Percentiles rank a stretch among this genome's conserved stretches.
Conservation (phyloP, 1,284 basidiomycete genomes). For the Sporisorium iseilematis-ciliati region DNA sequence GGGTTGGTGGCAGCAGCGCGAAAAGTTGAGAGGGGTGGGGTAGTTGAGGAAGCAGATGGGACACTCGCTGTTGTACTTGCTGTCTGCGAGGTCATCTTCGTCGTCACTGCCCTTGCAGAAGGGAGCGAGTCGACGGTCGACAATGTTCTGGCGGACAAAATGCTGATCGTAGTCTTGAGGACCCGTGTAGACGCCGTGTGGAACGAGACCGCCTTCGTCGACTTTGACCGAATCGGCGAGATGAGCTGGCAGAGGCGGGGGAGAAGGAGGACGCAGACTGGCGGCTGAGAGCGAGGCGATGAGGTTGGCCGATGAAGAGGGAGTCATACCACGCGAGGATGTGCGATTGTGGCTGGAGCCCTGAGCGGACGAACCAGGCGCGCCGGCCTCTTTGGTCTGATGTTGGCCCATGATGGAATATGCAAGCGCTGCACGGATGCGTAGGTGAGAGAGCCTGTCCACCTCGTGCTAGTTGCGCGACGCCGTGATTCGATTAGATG, state of each 20-base stretch:
- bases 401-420: constrained; percentile 49
- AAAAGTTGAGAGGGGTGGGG: constrained; percentile 79
- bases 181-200: constrained; percentile 85
- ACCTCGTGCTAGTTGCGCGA: not conserved
- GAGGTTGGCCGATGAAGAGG: constrained; percentile 31
- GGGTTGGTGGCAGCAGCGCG: constrained; percentile 96
- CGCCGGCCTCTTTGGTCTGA: constrained; percentile 50
- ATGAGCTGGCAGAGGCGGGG: constrained; percentile 41
- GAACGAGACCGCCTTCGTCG: constrained; percentile 80
- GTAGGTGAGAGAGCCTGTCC: not conserved
- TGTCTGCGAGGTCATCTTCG: constrained; percentile 86
- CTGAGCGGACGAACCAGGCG: constrained; percentile 18
- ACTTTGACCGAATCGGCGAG: constrained; percentile 63
- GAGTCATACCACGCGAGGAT: constrained; percentile 39
- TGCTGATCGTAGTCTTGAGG: constrained; percentile 88
- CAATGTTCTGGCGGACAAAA: constrained; percentile 86
- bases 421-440: not conserved
- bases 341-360: constrained; percentile 23
- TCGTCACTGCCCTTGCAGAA: constrained; percentile 97
- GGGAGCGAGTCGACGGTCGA: constrained; percentile 87
- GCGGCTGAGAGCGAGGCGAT: constrained; percentile 36
- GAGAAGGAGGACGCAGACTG: constrained; percentile 34
- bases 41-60: constrained; percentile 92
- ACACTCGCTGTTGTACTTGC: constrained; percentile 89
- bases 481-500: not conserved